Conservation (phyloP, 495 filamentous ascomycete genomes). For the Astrothelium subdiscretum region DNA sequence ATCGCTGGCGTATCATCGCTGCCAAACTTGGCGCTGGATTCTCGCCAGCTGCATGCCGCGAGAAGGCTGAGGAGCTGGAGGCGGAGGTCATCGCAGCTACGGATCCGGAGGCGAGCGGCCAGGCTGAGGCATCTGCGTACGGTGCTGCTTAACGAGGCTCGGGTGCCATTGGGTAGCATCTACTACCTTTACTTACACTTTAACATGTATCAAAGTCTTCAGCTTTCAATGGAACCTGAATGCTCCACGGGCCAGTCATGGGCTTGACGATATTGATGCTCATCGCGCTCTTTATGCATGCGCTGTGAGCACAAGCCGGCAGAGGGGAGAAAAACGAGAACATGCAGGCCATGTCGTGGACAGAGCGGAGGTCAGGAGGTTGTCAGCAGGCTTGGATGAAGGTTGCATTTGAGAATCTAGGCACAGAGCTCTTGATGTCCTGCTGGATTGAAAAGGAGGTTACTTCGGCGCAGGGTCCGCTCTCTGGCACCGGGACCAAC, state of each 20-base stretch:
- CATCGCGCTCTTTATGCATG: no score
- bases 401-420: background rate
- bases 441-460: no score
- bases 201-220: background rate
- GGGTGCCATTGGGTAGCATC: no score
- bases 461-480: no score
- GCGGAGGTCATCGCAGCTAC: slow-evolving; percentile 8
- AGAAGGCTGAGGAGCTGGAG: slow-evolving; percentile 53
- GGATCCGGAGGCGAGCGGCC: background rate
- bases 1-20: slow-evolving; percentile 79
- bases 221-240: background rate
- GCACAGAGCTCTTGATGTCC: background rate
- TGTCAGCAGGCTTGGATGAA: background rate
- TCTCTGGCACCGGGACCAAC: no score
- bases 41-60: slow-evolving; percentile 71
- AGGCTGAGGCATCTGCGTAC: background rate
- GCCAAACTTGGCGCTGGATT: slow-evolving; percentile 79
- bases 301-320: no score
- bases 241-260: no score
- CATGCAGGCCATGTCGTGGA: background rate
- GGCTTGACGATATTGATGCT: no score
- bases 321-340: background rate
- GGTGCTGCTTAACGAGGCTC: background rate
- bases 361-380: background rate
- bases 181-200: no score